phyloP scores from a whole-genome alignment of 306 rosid species.

The Vicia sativa region DNA sequence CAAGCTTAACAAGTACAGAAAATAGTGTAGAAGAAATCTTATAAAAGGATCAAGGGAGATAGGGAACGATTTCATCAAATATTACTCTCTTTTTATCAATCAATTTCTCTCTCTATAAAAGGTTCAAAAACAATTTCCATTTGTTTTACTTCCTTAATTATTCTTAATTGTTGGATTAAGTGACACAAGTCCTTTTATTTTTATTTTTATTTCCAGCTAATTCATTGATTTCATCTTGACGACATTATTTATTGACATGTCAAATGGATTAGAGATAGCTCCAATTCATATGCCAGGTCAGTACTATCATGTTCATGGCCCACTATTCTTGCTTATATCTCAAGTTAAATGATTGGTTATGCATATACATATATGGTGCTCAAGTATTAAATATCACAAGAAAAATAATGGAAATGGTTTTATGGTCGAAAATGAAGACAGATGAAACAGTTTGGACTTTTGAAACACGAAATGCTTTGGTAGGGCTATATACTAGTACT shows the following conservation, averaged over 20 bases:
- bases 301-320: slow-evolving; percentile 20
- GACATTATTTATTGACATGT: slow-evolving; percentile 37
- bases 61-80: no score
- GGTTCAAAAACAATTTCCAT: no score
- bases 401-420: slow-evolving; percentile 1
- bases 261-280: slow-evolving; percentile 18
- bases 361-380: not conserved
- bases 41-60: no score
- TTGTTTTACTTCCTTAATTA: no score
- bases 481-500: slow-evolving; percentile 12
- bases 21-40: no score
- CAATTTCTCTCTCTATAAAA: no score
- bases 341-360: slow-evolving; percentile 43
- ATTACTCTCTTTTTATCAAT: no score
- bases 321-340: slow-evolving; percentile 43
- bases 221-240: no score
- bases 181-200: no score
- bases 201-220: not conserved
- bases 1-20: no score
- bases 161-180: no score
- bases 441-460: not conserved
- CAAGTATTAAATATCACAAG: not conserved
- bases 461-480: slow-evolving; percentile 19
- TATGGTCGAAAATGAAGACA: slow-evolving; percentile 1
- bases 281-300: slow-evolving; percentile 40